Conservation (phyloP, 306 rosid species). For the Bauhinia variegata region DNA sequence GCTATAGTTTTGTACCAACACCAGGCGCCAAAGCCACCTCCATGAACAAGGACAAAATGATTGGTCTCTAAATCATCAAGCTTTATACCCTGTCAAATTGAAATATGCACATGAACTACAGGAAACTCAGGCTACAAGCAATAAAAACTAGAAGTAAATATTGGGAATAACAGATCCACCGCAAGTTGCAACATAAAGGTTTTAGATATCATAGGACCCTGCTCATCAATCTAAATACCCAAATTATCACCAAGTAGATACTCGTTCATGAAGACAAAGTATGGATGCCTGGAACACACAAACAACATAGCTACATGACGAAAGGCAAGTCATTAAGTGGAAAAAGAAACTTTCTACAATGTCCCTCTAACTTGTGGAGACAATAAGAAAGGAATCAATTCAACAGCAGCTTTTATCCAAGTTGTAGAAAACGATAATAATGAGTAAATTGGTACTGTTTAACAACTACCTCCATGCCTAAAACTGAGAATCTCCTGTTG, state of each 20-base stretch:
- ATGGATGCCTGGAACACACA: no score
- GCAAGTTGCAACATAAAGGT: no score
- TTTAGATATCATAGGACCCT: no score
- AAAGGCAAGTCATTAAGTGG: no score
- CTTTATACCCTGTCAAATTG: slow-evolving; percentile 61
- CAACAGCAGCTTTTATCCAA: slow-evolving; percentile 3
- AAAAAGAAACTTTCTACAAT: no score
- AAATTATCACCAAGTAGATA: no score
- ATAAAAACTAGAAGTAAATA: not conserved
- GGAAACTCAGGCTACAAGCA: slow-evolving; percentile 28
- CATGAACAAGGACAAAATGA: slow-evolving; percentile 92
- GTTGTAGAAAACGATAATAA: not conserved
- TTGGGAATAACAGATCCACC: no score
- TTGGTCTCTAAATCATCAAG: slow-evolving; percentile 86
- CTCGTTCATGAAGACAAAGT: no score
- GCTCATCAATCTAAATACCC: no score
- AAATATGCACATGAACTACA: slow-evolving; percentile 28
- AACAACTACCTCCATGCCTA: not conserved
- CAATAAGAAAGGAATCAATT: not conserved
- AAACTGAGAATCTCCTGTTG: not conserved
- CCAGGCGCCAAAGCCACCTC: slow-evolving; percentile 99
- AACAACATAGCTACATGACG: no score
- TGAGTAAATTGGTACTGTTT: not conserved
- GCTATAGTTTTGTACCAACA: slow-evolving; percentile 99
- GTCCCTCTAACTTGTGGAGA: not conserved